Percentiles rank a stretch among this genome's conserved stretches.
Conservation (phyloP, 2,329 filamentous ascomycete genomes). For the Cordyceps farinosa region DNA sequence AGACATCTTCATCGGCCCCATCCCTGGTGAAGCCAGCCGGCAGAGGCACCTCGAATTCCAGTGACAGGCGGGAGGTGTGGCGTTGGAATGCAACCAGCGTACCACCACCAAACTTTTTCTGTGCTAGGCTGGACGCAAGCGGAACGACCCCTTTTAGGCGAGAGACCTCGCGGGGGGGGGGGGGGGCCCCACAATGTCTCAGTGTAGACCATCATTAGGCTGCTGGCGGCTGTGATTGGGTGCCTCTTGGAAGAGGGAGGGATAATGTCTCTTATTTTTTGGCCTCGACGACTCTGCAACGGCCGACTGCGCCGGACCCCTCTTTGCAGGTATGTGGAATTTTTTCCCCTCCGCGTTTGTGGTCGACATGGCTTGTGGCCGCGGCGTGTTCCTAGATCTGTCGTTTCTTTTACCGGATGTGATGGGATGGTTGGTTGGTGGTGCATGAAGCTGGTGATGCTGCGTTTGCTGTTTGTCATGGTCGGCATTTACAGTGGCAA, state of each 20-base stretch:
- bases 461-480: slow-evolving; percentile 1
- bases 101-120: neutral
- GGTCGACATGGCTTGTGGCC: neutral
- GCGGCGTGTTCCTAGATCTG: neutral
- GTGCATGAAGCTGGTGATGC: neutral
- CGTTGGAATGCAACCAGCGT: slow-evolving; percentile 13
- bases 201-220: neutral
- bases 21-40: neutral
- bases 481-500: neutral
- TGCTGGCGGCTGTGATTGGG: neutral
- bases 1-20: neutral
- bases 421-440: neutral
- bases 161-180: neutral
- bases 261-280: slow-evolving; percentile 4
- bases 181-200: slow-evolving; percentile 12
- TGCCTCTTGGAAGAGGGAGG: slow-evolving; percentile 5
- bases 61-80: slow-evolving; percentile 2
- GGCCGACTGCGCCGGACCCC: neutral
- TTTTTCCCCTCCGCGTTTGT: neutral
- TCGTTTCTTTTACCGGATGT: neutral
- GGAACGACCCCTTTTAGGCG: neutral
- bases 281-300: neutral
- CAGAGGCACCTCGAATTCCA: slow-evolving; percentile 15
- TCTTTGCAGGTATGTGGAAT: slow-evolving; percentile 1
- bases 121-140: slow-evolving; percentile 1